These are phyloP conservation scores for Aspergillus pseudonomiae DNA, from an alignment of 2,329 filamentous ascomycete species.

Conservation along the genomic window DNA sequence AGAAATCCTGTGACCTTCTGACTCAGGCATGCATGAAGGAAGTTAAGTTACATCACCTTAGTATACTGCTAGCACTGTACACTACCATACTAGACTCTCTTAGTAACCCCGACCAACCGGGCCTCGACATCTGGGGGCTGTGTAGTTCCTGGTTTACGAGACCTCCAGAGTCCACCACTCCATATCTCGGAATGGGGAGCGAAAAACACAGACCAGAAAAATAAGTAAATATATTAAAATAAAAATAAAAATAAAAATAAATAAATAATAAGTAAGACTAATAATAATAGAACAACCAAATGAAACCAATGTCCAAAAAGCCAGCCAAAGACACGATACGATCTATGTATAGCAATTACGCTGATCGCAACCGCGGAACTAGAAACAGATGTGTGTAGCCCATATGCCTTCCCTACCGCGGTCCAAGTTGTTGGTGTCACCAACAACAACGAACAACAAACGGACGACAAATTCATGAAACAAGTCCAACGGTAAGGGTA, in stretches of 20 bases:
- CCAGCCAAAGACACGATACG: not conserved
- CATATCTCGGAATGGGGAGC: not conserved
- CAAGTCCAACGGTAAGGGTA: not conserved
- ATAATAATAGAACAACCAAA: not conserved
- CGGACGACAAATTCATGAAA: not conserved
- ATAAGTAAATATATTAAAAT: not conserved
- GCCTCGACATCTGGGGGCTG: constrained; percentile 1
- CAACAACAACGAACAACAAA: not conserved
- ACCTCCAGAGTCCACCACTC: not conserved
- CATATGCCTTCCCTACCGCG: not conserved
- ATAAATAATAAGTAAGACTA: not conserved
- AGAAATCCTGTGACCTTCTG: not conserved
- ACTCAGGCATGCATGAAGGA: constrained; percentile 4
- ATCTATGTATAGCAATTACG: not conserved
- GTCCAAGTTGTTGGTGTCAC: not conserved
- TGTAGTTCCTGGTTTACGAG: not conserved
- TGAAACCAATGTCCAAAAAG: not conserved
- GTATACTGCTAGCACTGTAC: not conserved
- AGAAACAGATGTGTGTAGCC: no score
- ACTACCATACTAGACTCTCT: not conserved
- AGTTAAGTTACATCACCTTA: not conserved
- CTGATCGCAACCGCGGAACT: not conserved
- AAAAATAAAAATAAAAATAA: not conserved
- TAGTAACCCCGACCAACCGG: not conserved
- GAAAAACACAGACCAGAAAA: not conserved